These are phyloP conservation scores for Claviceps humidiphila DNA, from an alignment of 2,329 filamentous ascomycete genomes.

Conservation along the genomic window DNA sequence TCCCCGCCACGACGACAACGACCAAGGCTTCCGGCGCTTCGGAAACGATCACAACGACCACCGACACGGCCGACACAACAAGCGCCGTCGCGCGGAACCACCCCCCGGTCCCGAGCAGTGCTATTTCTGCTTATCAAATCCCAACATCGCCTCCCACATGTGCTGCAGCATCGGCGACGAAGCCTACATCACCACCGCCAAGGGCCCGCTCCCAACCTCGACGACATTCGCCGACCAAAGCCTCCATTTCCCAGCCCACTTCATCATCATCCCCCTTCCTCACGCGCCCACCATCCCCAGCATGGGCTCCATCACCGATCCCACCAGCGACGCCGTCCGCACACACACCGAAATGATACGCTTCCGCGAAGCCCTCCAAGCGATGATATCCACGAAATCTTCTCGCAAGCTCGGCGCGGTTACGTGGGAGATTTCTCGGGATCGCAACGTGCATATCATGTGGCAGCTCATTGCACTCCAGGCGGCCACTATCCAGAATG, in stretches of 20 bases:
- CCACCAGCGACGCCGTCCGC: constrained; percentile 39
- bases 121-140: constrained; percentile 92
- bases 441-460: constrained; percentile 71
- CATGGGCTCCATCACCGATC: constrained; percentile 42
- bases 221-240: constrained; percentile 51
- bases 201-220: constrained; percentile 67
- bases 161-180: constrained; percentile 81
- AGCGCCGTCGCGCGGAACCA: constrained; percentile 35
- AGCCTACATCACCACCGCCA: constrained; percentile 79
- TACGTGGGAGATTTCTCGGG: constrained; percentile 83
- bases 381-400: constrained; percentile 52
- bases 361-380: constrained; percentile 65
- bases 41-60: constrained; percentile 29
- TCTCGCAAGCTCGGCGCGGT: constrained; percentile 60
- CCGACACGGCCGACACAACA: constrained; percentile 29
- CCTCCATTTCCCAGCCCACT: constrained; percentile 67
- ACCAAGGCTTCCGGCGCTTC: constrained; percentile 41
- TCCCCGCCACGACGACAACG: constrained; percentile 26
- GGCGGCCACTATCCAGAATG: constrained; percentile 50
- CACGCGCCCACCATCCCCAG: constrained; percentile 64
- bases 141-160: constrained; percentile 72
- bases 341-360: constrained; percentile 71
- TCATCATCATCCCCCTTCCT: constrained; percentile 79
- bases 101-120: constrained; percentile 65
- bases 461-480: constrained; percentile 86